Evolutionary conservation across 2,329 filamentous ascomycete species (phyloP), one percentile per base, ranked within the genome.

Genomic region (Fusarium aywerte): DNA sequence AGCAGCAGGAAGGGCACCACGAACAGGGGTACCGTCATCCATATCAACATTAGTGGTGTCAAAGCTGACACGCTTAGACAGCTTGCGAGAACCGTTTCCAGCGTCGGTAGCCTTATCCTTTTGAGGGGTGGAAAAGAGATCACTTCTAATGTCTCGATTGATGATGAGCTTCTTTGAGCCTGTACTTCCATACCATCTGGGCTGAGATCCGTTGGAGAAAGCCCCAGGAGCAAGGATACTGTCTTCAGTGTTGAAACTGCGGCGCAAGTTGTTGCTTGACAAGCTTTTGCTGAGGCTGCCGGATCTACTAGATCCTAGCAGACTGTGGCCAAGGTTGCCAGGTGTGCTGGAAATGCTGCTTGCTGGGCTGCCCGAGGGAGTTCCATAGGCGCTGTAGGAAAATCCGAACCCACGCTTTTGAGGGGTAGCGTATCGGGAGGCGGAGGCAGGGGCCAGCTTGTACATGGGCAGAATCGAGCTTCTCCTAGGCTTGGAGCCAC

Each of bases 41-140:
- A 58, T 62, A 5, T 80, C 76, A 6, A 76, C 83, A 76, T 66
- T 85, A 72, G 85, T 86, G 5, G 89, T 89, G 75, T 97, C 93
- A 73, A 98, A 99, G 80, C 93, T 97, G 51, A 99, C 96, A 52
- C 91, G 89, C 83, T 97, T 97, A 67, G 90, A 90, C 38, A 92
- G 79, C 73, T 89, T 89, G 51, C 84, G 81, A 31, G 65, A 81
- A 76, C 64, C 76, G 58, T 40, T 78, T 71, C 67, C 62, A 15
- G 84, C 84, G 20, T 76, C 70, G 3, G 74, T 65, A 16, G 78
- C 73, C 71, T 82, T 84, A 33, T 85, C 83, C 74, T 84, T 88
- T 53, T 81, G 84, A 0, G 87, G 87, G 2, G 87, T 87, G 4
- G 84, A 85, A 75, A 90, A 91, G 16, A 90, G 82, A 72, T 92